Evolutionary conservation across 164 flowering plant genomes (phyloP).

Genomic region (Chimonanthus salicifolius): DNA sequence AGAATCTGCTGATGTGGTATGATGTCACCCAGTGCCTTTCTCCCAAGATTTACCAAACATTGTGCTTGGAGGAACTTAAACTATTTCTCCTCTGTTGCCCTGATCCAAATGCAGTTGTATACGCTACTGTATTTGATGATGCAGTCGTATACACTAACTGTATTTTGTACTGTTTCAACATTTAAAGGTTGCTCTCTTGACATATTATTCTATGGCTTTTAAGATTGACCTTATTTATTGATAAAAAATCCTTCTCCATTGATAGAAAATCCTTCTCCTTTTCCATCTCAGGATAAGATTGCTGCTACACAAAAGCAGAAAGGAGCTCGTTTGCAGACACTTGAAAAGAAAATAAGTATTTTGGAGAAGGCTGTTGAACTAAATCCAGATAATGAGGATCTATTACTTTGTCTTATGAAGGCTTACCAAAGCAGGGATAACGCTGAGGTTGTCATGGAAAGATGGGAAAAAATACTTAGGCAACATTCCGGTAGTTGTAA

Average conservation of each 20-base stretch:
- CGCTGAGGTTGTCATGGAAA: constrained; percentile 52
- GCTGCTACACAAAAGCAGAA: constrained; percentile 73
- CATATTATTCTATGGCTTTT: too few relatives aligned
- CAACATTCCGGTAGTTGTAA: constrained; percentile 72
- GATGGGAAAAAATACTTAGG: constrained; percentile 78
- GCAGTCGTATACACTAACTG: too few relatives aligned
- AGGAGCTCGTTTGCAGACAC: constrained; percentile 88
- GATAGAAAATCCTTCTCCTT: background rate
- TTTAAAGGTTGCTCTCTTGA: too few relatives aligned
- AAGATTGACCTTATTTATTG: background rate
- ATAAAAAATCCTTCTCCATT: background rate
- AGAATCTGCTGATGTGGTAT: too few relatives aligned
- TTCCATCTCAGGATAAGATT: constrained; percentile 53
- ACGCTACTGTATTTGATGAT: too few relatives aligned
- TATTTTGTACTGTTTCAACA: too few relatives aligned
- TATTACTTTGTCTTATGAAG: constrained; percentile 66
- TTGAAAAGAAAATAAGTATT: constrained; percentile 91
- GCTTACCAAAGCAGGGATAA: constrained; percentile 73
- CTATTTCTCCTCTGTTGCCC: too few relatives aligned
- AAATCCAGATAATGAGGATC: constrained; percentile 77
- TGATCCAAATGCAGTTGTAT: too few relatives aligned
- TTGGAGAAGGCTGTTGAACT: constrained; percentile 84
- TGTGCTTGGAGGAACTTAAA: too few relatives aligned
- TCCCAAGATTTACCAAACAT: too few relatives aligned
- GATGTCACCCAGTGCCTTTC: too few relatives aligned